phyloP scores from a whole-genome alignment of 768 basidiomycete genomes.

The Rhizopogon vesiculosus region DNA sequence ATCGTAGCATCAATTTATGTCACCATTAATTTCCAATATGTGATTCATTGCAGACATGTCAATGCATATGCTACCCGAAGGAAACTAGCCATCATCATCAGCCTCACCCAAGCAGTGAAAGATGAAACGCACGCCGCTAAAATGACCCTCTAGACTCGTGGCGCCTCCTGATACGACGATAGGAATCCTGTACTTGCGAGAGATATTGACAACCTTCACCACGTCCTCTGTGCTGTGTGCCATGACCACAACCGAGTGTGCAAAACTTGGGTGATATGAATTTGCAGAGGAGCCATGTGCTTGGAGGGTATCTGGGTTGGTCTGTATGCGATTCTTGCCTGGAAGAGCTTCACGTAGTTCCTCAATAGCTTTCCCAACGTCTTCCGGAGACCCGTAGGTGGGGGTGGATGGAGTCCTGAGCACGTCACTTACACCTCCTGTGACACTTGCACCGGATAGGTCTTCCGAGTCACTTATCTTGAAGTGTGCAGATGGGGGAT shows the following conservation, averaged over 20 bases:
- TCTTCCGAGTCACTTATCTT: neutral
- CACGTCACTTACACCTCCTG: neutral
- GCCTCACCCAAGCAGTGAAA: neutral
- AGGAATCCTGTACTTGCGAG: slow-evolving; percentile 69
- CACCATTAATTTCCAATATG: slow-evolving; percentile 53
- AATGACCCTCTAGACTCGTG: slow-evolving; percentile 86
- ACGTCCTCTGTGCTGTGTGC: slow-evolving; percentile 76
- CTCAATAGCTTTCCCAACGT: slow-evolving; percentile 46
- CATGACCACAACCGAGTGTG: slow-evolving; percentile 54
- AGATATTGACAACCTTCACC: slow-evolving; percentile 71
- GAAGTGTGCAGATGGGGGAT: slow-evolving; percentile 3
- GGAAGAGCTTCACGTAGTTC: slow-evolving; percentile 47
- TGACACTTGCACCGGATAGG: neutral
- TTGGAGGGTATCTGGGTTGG: slow-evolving; percentile 44
- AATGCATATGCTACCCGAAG: slow-evolving; percentile 61
- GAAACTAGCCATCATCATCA: slow-evolving; percentile 20
- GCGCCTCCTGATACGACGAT: slow-evolving; percentile 81
- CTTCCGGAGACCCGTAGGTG: slow-evolving; percentile 42
- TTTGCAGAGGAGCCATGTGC: slow-evolving; percentile 65
- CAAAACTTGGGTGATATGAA: slow-evolving; percentile 58
- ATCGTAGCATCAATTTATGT: slow-evolving; percentile 1
- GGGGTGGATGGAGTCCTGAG: slow-evolving; percentile 3
- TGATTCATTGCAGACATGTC: slow-evolving; percentile 65
- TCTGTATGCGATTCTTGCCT: slow-evolving; percentile 42
- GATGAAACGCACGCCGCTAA: slow-evolving; percentile 52